Evolutionary conservation across 2,329 filamentous ascomycete species (phyloP).

Genomic region (Beauveria pseudobassiana): DNA sequence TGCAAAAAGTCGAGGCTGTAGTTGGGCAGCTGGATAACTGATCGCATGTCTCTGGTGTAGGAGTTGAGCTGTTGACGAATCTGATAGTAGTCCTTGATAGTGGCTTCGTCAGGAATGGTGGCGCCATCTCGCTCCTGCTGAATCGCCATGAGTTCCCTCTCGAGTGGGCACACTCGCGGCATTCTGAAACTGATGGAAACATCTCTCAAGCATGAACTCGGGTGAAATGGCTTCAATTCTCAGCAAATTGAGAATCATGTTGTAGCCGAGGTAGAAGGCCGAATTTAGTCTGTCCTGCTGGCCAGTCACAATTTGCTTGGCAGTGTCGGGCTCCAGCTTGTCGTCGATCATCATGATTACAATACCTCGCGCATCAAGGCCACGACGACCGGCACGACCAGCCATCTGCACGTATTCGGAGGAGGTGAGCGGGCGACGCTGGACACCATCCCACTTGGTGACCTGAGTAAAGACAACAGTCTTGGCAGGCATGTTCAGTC

Average conservation of each 20-base stretch:
- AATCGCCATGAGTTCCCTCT: conserved; percentile 73
- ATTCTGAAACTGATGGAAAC: conserved; percentile 98
- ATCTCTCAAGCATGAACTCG: conserved; percentile 97
- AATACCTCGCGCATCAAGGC: conserved; percentile 93
- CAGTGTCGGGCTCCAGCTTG: conserved; percentile 89
- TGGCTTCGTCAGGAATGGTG: conserved; percentile 76
- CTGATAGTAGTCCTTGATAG: conserved; percentile 90
- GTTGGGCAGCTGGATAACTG: conserved; percentile 85
- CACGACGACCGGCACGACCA: conserved; percentile 89
- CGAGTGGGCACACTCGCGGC: conserved; percentile 74
- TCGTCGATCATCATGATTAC: conserved; percentile 99
- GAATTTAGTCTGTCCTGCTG: conserved; percentile 97
- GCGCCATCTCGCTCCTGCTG: conserved; percentile 68
- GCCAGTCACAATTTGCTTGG: conserved; percentile 90
- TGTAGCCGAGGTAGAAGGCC: conserved; percentile 95
- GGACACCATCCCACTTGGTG: conserved; percentile 84
- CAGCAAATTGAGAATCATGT: conserved; percentile 96
- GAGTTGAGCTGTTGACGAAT: conserved; percentile 75
- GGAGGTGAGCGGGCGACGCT: conserved; percentile 83
- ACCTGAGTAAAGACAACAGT: conserved; percentile 98
- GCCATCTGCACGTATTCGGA: conserved; percentile 97
- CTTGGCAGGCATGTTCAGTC: conserved; percentile 97
- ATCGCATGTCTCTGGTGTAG: conserved; percentile 82
- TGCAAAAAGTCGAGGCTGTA: conserved; percentile 81
- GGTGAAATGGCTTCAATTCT: conserved; percentile 98